phyloP scores from a whole-genome alignment of 2,329 filamentous ascomycete species.

The Colletotrichum simmondsii region DNA sequence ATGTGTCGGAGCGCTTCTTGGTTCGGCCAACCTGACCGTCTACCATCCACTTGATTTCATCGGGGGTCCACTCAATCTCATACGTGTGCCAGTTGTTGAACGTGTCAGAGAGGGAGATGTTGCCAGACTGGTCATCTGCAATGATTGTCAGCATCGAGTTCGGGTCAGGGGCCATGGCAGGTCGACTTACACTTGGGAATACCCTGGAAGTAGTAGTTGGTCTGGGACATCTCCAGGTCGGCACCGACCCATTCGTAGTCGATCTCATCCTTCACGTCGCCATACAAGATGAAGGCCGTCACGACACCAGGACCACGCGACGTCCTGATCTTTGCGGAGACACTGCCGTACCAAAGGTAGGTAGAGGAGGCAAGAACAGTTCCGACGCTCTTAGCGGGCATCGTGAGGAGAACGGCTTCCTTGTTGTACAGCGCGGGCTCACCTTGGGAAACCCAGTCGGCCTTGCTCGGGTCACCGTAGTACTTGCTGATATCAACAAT shows the following conservation, averaged over 20 bases:
- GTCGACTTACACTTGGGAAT: slow-evolving; percentile 82
- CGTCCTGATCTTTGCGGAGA: slow-evolving; percentile 86
- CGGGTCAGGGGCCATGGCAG: slow-evolving; percentile 20
- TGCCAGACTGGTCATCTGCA: slow-evolving; percentile 78
- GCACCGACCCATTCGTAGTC: slow-evolving; percentile 95
- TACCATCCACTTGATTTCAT: slow-evolving; percentile 86
- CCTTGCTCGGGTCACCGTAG: slow-evolving; percentile 81
- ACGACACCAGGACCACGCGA: slow-evolving; percentile 88
- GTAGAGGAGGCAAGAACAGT: slow-evolving; percentile 85
- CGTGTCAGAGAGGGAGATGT: slow-evolving; percentile 77
- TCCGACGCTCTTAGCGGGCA: slow-evolving; percentile 86
- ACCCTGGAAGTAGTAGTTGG: slow-evolving; percentile 98
- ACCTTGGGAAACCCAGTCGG: slow-evolving; percentile 92
- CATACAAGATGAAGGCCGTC: slow-evolving; percentile 96
- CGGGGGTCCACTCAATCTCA: slow-evolving; percentile 92
- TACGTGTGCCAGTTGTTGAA: slow-evolving; percentile 87
- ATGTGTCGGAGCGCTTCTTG: slow-evolving; percentile 81
- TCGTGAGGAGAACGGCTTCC: slow-evolving; percentile 82
- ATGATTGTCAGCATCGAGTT: slow-evolving; percentile 33
- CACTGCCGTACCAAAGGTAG: slow-evolving; percentile 98
- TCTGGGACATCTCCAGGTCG: slow-evolving; percentile 82
- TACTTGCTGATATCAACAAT: slow-evolving; percentile 82
- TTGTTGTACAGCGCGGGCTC: slow-evolving; percentile 75
- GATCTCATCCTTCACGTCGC: slow-evolving; percentile 97
- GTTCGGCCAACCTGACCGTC: slow-evolving; percentile 83